Evolutionary conservation across 352 stramenopile genomes (phyloP), one percentile per base, ranked within the genome.

Genomic region (Pythium sp.): DNA sequence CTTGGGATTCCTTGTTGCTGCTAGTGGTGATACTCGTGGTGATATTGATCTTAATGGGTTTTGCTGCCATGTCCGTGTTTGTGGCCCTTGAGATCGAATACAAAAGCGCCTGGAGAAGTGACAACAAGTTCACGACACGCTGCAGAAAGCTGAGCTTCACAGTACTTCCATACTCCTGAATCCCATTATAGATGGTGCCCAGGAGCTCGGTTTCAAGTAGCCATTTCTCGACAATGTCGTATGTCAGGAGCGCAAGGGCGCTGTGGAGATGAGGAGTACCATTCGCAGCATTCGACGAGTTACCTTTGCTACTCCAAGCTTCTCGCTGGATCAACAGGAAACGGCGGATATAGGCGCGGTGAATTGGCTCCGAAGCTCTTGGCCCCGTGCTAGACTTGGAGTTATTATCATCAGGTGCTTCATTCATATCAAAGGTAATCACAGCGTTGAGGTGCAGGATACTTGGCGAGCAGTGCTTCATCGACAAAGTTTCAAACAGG

Each of bases 401-500:
- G 15, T 47, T 28, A 0, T 8, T 18, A 15, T 43, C 11, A 20
- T 26, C 51, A 11, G 3, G 26, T 2, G 26, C 30, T 11, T 68
- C 56, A 7, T 68, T 54, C 6, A 12, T 28, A 26, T 58, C 54
- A 6, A 84, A 55, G 5, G 65, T 54, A 0, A 89, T 53, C 12
- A 89, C 70, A 0, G 68, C 46, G 47, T 70, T 81, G 30, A 66
- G 56, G 4, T 74, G 51, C 6, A 87, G 46, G 26, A 85, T 65
- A 8, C 26, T 65, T 0, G 81, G 80, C 2, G 78, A 81, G 0
- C 72, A 80, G 43, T 82, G 34, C 0, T 62, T 43, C 24, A 90
- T 63, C 2, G 72, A 67, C 11, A 84, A 54, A 0, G 80, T 75
- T 62, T 94, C 86, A 34, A 92, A 92, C 0, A 88, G 1, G 28